Conservation (phyloP, 768 basidiomycete species). For the Xanthoconium purpureum region DNA sequence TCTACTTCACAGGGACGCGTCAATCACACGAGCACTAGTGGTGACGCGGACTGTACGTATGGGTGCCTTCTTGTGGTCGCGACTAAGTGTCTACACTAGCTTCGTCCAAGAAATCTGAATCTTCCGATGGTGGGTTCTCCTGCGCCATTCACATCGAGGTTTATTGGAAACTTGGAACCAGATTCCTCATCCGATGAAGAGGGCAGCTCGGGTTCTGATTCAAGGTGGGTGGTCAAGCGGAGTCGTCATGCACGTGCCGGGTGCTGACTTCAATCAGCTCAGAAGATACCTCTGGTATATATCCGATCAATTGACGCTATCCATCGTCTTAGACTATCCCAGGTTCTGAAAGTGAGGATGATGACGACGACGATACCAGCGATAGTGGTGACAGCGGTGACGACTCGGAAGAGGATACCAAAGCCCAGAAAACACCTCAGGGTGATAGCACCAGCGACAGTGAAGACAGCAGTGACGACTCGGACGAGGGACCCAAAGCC, state of each 20-base stretch:
- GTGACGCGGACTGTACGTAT: conserved; percentile 23
- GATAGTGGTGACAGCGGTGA: conserved; percentile 9
- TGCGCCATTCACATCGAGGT: background rate
- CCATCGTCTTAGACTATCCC: background rate
- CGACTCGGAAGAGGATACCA: background rate
- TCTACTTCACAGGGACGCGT: background rate
- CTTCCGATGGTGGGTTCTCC: conserved; percentile 25
- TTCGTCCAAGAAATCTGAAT: conserved; percentile 24
- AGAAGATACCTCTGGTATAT: conserved; percentile 16
- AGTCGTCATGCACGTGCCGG: conserved; percentile 2
- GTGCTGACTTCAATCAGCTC: conserved; percentile 14
- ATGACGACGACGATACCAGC: conserved; percentile 1
- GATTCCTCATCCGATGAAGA: conserved; percentile 24
- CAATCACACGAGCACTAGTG: conserved; percentile 13
- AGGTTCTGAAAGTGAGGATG: conserved; percentile 18
- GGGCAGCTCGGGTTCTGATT: conserved; percentile 24
- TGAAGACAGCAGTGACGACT: conserved; percentile 7
- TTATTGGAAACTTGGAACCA: conserved; percentile 1
- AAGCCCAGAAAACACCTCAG: conserved; percentile 1
- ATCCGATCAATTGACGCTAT: conserved; percentile 6
- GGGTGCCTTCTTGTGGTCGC: background rate
- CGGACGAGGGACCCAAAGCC: background rate
- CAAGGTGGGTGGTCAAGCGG: conserved; percentile 18
- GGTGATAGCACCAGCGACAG: conserved; percentile 8
- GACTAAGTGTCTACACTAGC: conserved; percentile 13